Base-by-base conservation (phyloP, 345 rosid genomes). In the Mangifera indica region DNA sequence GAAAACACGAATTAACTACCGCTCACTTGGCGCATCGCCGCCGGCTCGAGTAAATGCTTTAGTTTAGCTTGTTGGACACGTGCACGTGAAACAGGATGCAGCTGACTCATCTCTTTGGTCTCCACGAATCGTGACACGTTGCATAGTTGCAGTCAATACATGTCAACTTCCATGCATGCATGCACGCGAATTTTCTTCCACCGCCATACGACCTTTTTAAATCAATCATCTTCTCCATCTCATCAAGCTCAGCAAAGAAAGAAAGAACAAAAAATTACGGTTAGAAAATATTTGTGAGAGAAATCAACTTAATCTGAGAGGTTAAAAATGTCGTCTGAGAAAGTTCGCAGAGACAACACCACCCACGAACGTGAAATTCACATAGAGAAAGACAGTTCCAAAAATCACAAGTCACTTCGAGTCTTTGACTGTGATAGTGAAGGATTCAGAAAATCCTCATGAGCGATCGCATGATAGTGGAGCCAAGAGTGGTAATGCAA, bases 321-420 rank as follows among this genome's bases (percentile, higher is more conserved):
- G 60, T 55, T 10, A 62, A 49, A 62, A 67, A 90, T 90, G 99
- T 82, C 96, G 48, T 92, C 95, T 0, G 81, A 87, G 74, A 91
- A 94, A 76, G 68, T 77, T 18, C 74, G 83, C 40, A 82, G 82
- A 73, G 89, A 86, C 14, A 84, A 81, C 77, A 72, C 72, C 5
- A 82, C 81, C 45, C 59, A 6, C 3, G 90, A 85, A 69, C 70
- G 76, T 49, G 92, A 86, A 53, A 73, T 73, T 74, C 54, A 58
- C 10, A 79, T 78, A 24, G 93, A 85, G 89, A 82, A 81, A 71
- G 91, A 86, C 62, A 72, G 94, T 83, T 24, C 94, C 93, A 0
- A 86, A 85, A 73, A 86, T 90, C 82, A 76, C 90, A 7, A 77
- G 66, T 70, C 93, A 85, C 72, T 88, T 88, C 42, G 91, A 89